Conservation (phyloP, 352 stramenopile species). For the Pythium vanterpoolii region DNA sequence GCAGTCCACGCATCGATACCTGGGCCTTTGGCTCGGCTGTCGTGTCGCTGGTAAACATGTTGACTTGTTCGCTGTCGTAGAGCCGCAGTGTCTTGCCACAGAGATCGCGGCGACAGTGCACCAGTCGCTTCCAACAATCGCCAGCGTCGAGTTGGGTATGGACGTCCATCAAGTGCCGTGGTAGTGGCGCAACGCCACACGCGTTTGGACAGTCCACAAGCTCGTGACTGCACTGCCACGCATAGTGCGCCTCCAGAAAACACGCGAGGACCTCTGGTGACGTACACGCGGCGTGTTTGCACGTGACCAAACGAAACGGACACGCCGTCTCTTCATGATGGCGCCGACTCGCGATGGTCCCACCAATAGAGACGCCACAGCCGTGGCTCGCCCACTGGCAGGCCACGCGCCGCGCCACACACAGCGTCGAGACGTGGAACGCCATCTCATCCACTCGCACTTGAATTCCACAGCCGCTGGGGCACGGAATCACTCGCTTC, state of each 20-base stretch:
- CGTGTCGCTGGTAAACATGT: background rate
- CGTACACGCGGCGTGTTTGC: constrained; percentile 40
- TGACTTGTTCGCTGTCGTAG: constrained; percentile 24
- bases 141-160: constrained; percentile 45
- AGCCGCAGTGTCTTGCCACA: constrained; percentile 64
- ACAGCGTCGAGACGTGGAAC: constrained; percentile 57
- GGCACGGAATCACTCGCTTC: constrained; percentile 53
- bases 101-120: constrained; percentile 50
- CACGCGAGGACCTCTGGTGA: constrained; percentile 42
- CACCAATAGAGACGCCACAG: constrained; percentile 41
- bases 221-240: constrained; percentile 64
- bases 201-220: constrained; percentile 34
- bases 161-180: constrained; percentile 38
- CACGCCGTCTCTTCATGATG: constrained; percentile 65
- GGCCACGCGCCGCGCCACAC: constrained; percentile 34
- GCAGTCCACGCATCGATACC: constrained; percentile 17
- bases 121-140: constrained; percentile 37
- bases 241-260: constrained; percentile 57
- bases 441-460: constrained; percentile 53
- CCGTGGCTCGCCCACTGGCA: constrained; percentile 57
- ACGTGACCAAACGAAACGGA: constrained; percentile 43
- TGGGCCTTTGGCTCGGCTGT: background rate
- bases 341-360: constrained; percentile 31
- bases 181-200: constrained; percentile 19
- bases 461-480: constrained; percentile 38